Evolutionary conservation across 441 rosid genomes (phyloP).

Genomic region (Jatropha podagrica): DNA sequence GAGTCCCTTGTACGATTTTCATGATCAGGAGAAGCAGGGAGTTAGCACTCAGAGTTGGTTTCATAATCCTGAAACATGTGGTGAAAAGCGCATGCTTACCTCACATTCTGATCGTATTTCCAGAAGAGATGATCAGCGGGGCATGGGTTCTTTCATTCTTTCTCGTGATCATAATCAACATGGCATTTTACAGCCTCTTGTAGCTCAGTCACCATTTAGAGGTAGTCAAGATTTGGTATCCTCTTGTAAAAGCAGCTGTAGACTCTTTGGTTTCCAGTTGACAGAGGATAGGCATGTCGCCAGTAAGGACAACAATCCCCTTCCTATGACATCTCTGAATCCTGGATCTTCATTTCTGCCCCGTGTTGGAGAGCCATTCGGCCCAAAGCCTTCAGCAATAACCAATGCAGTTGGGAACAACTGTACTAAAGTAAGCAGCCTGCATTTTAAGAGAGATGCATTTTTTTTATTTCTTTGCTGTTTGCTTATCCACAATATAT

Average conservation of each 20-base stretch:
- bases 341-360: slow-evolving; percentile 42
- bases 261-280: slow-evolving; percentile 89
- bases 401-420: slow-evolving; percentile 50
- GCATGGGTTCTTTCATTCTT: slow-evolving; percentile 20
- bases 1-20: slow-evolving; percentile 17
- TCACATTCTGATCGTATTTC: slow-evolving; percentile 10
- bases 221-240: slow-evolving; percentile 40
- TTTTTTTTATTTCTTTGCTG: slow-evolving; percentile 47
- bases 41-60: slow-evolving; percentile 15
- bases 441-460: slow-evolving; percentile 32
- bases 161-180: slow-evolving; percentile 28
- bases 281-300: slow-evolving; percentile 54
- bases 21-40: slow-evolving; percentile 30
- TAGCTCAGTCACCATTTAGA: slow-evolving; percentile 35
- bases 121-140: slow-evolving; percentile 22
- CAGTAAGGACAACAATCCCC: slow-evolving; percentile 28
- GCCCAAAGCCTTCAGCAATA: slow-evolving; percentile 35
- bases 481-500: slow-evolving; percentile 1
- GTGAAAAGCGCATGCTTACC: slow-evolving; percentile 26
- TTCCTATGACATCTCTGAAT: slow-evolving; percentile 32
- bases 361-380: slow-evolving; percentile 49
- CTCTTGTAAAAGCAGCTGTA: slow-evolving; percentile 71
- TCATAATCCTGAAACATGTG: slow-evolving; percentile 23
- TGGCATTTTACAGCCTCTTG: slow-evolving; percentile 28
- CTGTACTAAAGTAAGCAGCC: slow-evolving; percentile 56